Percentiles rank a stretch among this genome's conserved stretches.
Evolutionary conservation across 495 filamentous ascomycete species (phyloP).

Genomic region (Penicillium chermesinum): DNA sequence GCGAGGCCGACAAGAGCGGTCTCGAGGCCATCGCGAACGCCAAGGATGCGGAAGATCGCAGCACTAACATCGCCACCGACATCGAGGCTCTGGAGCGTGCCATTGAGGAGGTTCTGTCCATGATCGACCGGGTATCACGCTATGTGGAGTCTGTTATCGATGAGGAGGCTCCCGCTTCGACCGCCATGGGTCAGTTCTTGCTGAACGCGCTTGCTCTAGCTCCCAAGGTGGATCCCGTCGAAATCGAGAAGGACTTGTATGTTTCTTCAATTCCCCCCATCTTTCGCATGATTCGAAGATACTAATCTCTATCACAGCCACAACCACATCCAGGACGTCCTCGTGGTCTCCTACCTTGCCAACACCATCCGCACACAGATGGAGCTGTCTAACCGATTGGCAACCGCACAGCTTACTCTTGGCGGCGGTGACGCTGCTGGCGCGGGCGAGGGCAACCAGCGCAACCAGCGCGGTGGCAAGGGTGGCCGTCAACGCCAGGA

Average conservation of each 20-base stretch:
- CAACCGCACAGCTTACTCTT: conserved; percentile 72
- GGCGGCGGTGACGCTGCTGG: conserved; percentile 46
- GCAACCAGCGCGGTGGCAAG: conserved; percentile 45
- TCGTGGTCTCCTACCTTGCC: conserved; percentile 92
- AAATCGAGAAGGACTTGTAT: conserved; percentile 91
- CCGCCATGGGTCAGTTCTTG: conserved; percentile 87
- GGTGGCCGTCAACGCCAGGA: conserved; percentile 44
- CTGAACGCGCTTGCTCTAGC: conserved; percentile 87
- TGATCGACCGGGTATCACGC: conserved; percentile 82
- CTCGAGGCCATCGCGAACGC: conserved; percentile 80
- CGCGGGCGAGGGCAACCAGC: conserved; percentile 24
- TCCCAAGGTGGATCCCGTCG: conserved; percentile 82
- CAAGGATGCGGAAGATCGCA: conserved; percentile 69
- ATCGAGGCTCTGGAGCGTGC: conserved; percentile 81
- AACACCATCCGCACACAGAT: conserved; percentile 99
- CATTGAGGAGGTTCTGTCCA: conserved; percentile 75
- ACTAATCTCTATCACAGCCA: conserved; percentile 54
- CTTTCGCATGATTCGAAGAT: conserved; percentile 25
- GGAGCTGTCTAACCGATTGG: conserved; percentile 89
- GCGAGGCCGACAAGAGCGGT: conserved; percentile 86
- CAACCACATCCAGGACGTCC: conserved; percentile 97
- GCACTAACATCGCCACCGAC: conserved; percentile 68
- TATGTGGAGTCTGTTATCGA: conserved; percentile 84
- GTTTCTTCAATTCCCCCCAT: conserved; percentile 21
- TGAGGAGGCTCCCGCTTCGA: conserved; percentile 63